Conservation (phyloP, 106 monocot genomes). For the Acanthochlamys bracteata region DNA sequence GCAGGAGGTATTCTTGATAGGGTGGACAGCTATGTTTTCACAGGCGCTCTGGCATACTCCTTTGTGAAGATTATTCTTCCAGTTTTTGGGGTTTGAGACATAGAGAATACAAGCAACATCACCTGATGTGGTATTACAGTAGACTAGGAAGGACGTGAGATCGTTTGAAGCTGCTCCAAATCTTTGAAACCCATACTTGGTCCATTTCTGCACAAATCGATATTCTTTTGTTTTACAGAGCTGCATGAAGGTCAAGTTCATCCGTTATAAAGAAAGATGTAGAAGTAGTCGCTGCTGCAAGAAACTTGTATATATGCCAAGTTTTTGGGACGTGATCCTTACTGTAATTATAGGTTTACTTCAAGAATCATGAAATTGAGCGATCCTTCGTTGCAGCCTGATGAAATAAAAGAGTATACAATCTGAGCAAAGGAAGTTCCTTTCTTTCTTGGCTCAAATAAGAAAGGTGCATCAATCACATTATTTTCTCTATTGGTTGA, state of each 20-base stretch:
- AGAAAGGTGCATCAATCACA: no score
- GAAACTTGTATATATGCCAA: not conserved
- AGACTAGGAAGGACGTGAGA: not conserved
- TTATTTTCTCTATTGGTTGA: no score
- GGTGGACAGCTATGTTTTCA: conserved; percentile 91
- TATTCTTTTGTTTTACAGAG: not conserved
- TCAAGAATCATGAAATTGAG: conserved; percentile 1
- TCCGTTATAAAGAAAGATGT: no score
- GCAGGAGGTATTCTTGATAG: conserved; percentile 97
- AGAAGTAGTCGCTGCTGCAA: not conserved
- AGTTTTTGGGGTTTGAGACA: conserved; percentile 56
- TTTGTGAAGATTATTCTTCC: conserved; percentile 72
- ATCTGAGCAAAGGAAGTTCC: not conserved
- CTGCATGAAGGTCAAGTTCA: no score
- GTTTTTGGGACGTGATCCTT: not conserved
- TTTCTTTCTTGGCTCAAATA: not conserved
- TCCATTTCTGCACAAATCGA: not conserved
- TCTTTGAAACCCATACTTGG: not conserved
- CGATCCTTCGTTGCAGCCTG: not conserved
- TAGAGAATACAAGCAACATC: not conserved
- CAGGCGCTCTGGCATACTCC: conserved; percentile 83
- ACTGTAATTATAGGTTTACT: not conserved
- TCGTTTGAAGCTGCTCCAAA: not conserved
- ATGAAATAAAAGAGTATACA: not conserved
- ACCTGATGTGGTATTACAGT: not conserved